Percentiles rank a stretch among this genome's conserved stretches.
phyloP scores from a whole-genome alignment of 2,329 filamentous ascomycete species.

The Monilinia polystroma region DNA sequence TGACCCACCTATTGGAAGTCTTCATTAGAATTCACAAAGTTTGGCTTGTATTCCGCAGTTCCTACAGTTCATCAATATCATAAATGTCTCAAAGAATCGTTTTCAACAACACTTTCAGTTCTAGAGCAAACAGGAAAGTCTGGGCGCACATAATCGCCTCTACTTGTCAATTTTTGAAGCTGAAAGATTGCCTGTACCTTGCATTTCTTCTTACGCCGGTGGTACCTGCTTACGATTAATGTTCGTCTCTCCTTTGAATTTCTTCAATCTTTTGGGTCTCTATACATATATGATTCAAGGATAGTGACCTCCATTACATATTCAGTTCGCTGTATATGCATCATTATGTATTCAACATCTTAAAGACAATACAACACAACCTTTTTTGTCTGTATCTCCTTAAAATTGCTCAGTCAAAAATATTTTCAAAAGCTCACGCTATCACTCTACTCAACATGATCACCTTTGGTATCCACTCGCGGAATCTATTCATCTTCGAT shows the following conservation, averaged over 20 bases:
- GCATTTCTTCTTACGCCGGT: neutral
- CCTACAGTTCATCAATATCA: neutral
- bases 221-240: neutral
- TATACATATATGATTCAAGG: neutral
- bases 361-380: neutral
- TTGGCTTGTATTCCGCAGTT: neutral
- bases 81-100: neutral
- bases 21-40: neutral
- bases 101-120: neutral
- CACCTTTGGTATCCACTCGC: neutral
- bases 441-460: neutral
- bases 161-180: slow-evolving; percentile 1
- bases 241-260: neutral
- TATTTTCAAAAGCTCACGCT: neutral
- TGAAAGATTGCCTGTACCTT: neutral
- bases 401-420: neutral
- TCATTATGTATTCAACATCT: neutral
- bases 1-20: neutral
- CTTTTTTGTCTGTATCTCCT: neutral
- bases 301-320: neutral
- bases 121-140: neutral
- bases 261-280: no score
- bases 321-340: neutral
- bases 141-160: slow-evolving; percentile 4
- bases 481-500: neutral